Base-by-base conservation (phyloP, 108 stramenopile genomes). In the Cyclotella kingstonii region DNA sequence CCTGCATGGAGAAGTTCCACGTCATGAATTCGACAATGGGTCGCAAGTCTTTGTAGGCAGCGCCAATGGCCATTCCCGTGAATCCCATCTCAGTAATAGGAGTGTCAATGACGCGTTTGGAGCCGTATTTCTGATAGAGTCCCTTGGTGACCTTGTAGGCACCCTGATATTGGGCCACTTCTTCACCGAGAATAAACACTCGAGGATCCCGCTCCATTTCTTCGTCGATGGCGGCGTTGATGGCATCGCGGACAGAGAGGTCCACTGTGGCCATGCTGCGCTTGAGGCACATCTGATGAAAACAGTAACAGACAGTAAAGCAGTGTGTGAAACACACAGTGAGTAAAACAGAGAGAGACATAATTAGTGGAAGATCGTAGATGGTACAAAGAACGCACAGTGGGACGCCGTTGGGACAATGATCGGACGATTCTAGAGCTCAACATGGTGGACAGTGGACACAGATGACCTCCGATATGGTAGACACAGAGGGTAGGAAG, bases 11-110 rank as follows among this genome's bases (percentile, higher is more conserved):
- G 71, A 99, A 99, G 78, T 99, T 99, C 78, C 93, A 95, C 18
- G 99, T 99, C 99, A 99, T 99, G 83, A 98, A 99, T 83, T 99
- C 99, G 23, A 98, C 88, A 51, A 99, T 82, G 27, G 99, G 99
- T 52, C 80, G 69, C 4, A 98, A 66, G 70, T 97, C 93, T 59
- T 96, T 86, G 79, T 93, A 95, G 48, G 97, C 89, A 15, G 97
- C 85, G 10, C 98, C 98, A 8, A 93, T 79, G 45, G 94, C 97
- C 53, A 99, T 82, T 35, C 98, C 97, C 12, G 98, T 87, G 71
- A 98, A 98, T 59, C 96, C 99, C 93, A 95, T 95, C 77, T 99
- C 99, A 12, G 99, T 99, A 77, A 99, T 99, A 73, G 99, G 99
- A 8, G 99, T 99, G 71, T 99, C 99, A 60, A 99, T 95, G 60